Evolutionary conservation across 176 grass and related monocot genomes (phyloP), one percentile per base, ranked within the genome.

Genomic region (Bromus sterilis): DNA sequence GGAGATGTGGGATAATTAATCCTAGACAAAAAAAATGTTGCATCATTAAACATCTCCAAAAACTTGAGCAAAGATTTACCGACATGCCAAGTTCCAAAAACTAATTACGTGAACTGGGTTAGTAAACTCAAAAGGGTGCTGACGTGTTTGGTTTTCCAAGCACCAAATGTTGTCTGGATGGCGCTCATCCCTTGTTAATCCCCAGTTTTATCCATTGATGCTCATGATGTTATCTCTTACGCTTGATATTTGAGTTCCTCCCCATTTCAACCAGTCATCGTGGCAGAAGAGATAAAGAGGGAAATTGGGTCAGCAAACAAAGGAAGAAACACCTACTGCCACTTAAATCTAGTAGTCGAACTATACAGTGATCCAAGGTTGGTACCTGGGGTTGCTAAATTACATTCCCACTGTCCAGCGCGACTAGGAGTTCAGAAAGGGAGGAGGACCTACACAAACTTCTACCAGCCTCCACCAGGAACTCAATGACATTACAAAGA

Each of bases 341-440:
- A 77, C 29, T 43, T 41, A 31, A 86, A 77, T 66, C 83, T 51
- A 41, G 57, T 23, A 44, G 83, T 67, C 36, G 82, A 82, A 78
- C 83, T 86, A 78, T 89, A 89, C 79, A 89, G 24, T 13, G 21
- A 89, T 76, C 59, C 9, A 5, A 36, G n/a, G n/a, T 36, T 36
- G 5, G 9, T 44, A 28, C 49, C 15, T 43, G 36, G 44, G 39
- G 25, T 42, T 20, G 36, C 70, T 81, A 85, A 30, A 35, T 84
- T 83, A 79, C 82, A 73, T 20, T 77, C 71, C 14, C 26, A 56
- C 61, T 62, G 32, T 70, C 21, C 64, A 71, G 70, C 39, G 2
- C 40, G 39, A 69, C 32, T 49, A 43, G 5, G 56, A 62, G 56
- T 82, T 82, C 28, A 62, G 73, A 73, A 57, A 36, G 56, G 44